These are phyloP conservation scores for Zelonia costaricensis DNA, from an alignment of 208 protist species.

Conservation along the genomic window DNA sequence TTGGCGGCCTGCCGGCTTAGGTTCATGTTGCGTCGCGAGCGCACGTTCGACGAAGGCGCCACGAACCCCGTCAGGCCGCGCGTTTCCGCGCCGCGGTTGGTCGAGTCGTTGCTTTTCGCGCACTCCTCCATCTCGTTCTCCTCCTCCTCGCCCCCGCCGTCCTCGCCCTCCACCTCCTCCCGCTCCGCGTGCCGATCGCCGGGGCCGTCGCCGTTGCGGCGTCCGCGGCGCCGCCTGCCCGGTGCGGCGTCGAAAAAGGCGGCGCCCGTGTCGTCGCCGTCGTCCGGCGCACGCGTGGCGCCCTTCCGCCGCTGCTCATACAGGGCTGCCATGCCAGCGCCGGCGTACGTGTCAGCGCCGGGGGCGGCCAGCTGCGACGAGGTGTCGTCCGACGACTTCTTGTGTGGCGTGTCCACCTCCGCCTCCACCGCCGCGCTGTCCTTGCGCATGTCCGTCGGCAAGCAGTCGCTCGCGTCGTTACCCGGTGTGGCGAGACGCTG, in stretches of 20 bases:
- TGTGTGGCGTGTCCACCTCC: background rate
- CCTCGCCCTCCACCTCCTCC: too few species aligned
- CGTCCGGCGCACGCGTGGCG: background rate
- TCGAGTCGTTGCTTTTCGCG: background rate
- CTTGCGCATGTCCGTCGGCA: background rate
- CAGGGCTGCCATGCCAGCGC: background rate
- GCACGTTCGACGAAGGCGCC: too few species aligned
- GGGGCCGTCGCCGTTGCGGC: background rate
- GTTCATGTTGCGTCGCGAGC: background rate
- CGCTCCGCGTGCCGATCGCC: background rate
- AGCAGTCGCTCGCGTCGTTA: background rate
- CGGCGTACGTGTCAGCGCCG: background rate
- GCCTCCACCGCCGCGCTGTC: background rate
- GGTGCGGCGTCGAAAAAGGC: background rate
- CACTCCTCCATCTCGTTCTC: background rate
- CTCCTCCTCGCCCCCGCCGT: background rate
- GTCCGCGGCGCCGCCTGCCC: background rate
- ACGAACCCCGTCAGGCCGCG: too few species aligned
- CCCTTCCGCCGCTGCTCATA: background rate
- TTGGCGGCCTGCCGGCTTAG: constrained; percentile 8
- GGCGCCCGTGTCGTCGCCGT: background rate
- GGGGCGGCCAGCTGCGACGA: constrained; percentile 1
- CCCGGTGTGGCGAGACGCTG: background rate
- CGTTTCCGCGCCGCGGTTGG: background rate
- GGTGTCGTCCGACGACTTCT: background rate